These are phyloP conservation scores for Leucosporidium yakuticum DNA, from an alignment of 768 basidiomycete species.

Conservation along the genomic window DNA sequence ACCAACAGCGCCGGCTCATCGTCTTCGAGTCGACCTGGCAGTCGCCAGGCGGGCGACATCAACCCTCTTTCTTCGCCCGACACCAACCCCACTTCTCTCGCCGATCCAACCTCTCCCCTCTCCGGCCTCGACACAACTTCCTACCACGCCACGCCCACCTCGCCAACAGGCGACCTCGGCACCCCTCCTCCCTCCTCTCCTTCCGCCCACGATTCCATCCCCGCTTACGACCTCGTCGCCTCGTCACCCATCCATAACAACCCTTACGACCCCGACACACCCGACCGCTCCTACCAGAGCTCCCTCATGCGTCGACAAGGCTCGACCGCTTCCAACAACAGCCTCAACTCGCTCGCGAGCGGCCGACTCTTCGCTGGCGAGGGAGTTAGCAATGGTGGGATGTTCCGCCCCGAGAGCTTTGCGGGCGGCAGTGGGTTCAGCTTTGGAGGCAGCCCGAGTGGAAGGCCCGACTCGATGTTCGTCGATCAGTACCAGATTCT, in stretches of 20 bases:
- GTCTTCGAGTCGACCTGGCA: neutral
- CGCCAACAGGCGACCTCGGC: conserved; percentile 8
- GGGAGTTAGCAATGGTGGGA: neutral
- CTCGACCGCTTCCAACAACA: too few relatives aligned
- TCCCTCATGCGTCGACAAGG: too few relatives aligned
- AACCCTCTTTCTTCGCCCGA: neutral
- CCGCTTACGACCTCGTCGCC: conserved; percentile 7
- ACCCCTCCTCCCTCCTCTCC: conserved; percentile 20
- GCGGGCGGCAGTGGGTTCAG: neutral
- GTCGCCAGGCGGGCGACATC: neutral
- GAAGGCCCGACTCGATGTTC: neutral
- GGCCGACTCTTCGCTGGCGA: conserved; percentile 18
- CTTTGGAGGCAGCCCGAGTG: neutral
- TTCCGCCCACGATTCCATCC: conserved; percentile 7
- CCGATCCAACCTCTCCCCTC: conserved; percentile 2
- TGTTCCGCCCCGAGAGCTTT: conserved; percentile 1
- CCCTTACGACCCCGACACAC: neutral
- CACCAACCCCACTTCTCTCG: neutral
- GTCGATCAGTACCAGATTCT: conserved; percentile 26
- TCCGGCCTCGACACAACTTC: conserved; percentile 25
- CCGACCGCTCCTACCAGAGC: too few relatives aligned
- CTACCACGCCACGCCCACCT: conserved; percentile 20
- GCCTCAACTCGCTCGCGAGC: too few relatives aligned
- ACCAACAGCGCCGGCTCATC: neutral
- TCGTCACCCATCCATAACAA: neutral